A percentile compares a stretch with the other conserved stretches of the same genome.
phyloP scores from a whole-genome alignment of 78 protist genomes.

The Pigoraptor vietnamica region DNA sequence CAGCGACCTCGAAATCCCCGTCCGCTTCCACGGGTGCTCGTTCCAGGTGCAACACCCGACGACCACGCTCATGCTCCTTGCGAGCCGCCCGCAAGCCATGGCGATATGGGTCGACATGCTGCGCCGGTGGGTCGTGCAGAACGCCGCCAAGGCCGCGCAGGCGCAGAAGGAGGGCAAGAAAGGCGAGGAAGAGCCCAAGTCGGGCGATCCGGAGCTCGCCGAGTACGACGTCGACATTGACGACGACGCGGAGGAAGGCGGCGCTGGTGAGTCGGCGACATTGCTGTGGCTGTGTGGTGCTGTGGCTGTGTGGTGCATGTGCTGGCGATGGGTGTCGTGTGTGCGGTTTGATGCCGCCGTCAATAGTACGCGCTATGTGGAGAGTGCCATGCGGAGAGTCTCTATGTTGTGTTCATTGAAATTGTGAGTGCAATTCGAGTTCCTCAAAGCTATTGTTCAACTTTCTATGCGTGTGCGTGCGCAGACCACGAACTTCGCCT shows the following conservation, averaged over 20 bases:
- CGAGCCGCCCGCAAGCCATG: background rate
- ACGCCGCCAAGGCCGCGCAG: background rate
- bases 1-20: background rate
- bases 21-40: background rate
- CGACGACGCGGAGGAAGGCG: background rate
- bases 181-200: too few relatives aligned
- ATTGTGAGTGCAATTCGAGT: too few relatives aligned
- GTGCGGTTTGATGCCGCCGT: too few relatives aligned
- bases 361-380: too few relatives aligned
- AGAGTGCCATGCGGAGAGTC: too few relatives aligned
- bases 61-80: background rate
- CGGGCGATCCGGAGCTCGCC: too few relatives aligned
- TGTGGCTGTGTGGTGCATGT: too few relatives aligned
- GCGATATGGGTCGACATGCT: background rate
- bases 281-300: too few relatives aligned
- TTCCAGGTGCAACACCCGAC: background rate
- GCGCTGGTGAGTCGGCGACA: background rate
- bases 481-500: background rate
- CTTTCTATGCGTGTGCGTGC: background rate
- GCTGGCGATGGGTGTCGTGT: too few relatives aligned
- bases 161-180: too few relatives aligned
- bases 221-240: background rate
- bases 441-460: background rate
- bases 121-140: background rate
- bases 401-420: too few relatives aligned